These are phyloP conservation scores for Aspergillus sp. DNA, from an alignment of 2,329 filamentous ascomycete species.

Conservation along the genomic window DNA sequence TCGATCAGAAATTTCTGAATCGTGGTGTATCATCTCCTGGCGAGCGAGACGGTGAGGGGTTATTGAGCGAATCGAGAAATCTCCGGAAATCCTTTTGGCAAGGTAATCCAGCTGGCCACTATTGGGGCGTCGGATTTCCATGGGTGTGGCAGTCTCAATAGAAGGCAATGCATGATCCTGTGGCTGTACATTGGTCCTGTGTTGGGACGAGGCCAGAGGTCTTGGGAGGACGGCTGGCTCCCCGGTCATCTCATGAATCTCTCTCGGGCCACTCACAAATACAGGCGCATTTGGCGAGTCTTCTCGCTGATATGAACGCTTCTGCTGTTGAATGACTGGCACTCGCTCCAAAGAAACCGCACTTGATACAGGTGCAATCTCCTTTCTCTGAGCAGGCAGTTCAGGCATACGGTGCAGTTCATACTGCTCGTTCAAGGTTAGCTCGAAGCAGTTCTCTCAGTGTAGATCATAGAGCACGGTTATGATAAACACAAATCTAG, in stretches of 20 bases:
- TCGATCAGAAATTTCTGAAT: conserved; percentile 26
- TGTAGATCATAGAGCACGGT: too few relatives aligned
- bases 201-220: conserved; percentile 17
- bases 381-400: conserved; percentile 20
- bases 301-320: conserved; percentile 18
- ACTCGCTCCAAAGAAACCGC: conserved; percentile 26
- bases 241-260: conserved; percentile 21
- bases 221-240: conserved; percentile 22
- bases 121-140: conserved; percentile 27
- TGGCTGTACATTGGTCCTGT: conserved; percentile 21
- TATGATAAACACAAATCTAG: background rate
- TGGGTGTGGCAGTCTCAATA: conserved; percentile 34
- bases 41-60: conserved; percentile 28
- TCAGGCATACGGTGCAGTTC: conserved; percentile 23
- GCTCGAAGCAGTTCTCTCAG: conserved; percentile 9
- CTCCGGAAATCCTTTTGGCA: conserved; percentile 32
- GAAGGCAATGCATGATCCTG: conserved; percentile 39
- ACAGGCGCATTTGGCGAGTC: conserved; percentile 30
- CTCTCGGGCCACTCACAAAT: conserved; percentile 36
- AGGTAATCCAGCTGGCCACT: conserved; percentile 30
- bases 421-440: conserved; percentile 31
- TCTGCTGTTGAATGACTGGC: conserved; percentile 21
- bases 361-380: conserved; percentile 26
- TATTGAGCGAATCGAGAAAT: conserved; percentile 31
- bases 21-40: conserved; percentile 27